phyloP scores from a whole-genome alignment of 352 stramenopile genomes.

The Phytophthora litchii region DNA sequence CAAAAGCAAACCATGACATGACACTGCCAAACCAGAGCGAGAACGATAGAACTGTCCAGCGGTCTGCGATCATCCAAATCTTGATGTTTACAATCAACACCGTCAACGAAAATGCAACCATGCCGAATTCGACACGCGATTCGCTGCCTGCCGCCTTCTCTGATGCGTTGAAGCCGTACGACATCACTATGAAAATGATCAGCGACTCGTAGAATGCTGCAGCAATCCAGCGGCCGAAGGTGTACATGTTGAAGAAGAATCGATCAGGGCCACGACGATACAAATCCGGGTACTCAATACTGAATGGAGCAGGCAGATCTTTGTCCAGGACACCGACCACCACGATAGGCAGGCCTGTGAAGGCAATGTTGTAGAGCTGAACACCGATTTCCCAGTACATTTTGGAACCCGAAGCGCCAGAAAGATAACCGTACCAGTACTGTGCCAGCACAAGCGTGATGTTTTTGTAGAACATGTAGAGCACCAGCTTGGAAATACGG shows the following conservation, averaged over 20 bases:
- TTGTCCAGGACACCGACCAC: constrained; percentile 85
- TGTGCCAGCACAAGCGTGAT: constrained; percentile 90
- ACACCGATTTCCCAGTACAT: constrained; percentile 87
- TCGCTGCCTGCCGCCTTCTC: constrained; percentile 62
- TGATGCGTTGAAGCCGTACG: constrained; percentile 76
- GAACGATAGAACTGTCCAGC: constrained; percentile 71
- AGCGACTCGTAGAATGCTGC: constrained; percentile 80
- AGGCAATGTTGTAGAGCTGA: constrained; percentile 95
- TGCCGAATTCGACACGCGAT: constrained; percentile 82
- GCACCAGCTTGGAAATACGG: constrained; percentile 89
- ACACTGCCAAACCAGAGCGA: constrained; percentile 69
- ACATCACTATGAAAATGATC: constrained; percentile 84
- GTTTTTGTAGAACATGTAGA: constrained; percentile 97
- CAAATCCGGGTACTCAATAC: constrained; percentile 75
- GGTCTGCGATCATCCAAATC: constrained; percentile 85
- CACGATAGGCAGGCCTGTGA: constrained; percentile 92
- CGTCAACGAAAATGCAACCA: constrained; percentile 91
- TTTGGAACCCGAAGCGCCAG: constrained; percentile 90
- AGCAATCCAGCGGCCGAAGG: constrained; percentile 79
- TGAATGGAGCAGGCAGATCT: constrained; percentile 78
- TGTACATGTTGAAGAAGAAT: constrained; percentile 83
- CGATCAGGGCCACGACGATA: constrained; percentile 74
- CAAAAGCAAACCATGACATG: constrained; percentile 74
- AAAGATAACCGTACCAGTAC: constrained; percentile 94
- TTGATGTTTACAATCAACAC: constrained; percentile 96